Evolutionary conservation across 1,139 yeast species (phyloP), one percentile per base, ranked within the genome.

Genomic region (Geotrichum restrictum): DNA sequence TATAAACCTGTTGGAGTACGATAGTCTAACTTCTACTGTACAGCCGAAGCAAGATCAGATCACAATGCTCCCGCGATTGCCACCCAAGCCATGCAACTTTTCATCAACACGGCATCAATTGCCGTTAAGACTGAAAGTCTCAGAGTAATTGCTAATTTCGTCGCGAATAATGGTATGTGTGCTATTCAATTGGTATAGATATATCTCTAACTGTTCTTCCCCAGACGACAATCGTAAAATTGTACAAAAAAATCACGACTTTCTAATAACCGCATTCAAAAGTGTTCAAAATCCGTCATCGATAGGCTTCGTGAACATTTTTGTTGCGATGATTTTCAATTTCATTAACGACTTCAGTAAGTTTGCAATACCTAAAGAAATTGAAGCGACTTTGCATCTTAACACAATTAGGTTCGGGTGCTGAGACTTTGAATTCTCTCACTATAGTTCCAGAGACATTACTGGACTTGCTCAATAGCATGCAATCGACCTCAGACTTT

Each of bases 81-180:
- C 1, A 19, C 27, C 14, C 33, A 14, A 27, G 53, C 45, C 5
- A 49, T 52, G 53, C 32, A 41, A 13, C 36, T 40, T 5, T 43
- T 46, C 31, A 4, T 21, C 24, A 2, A 11, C n/a, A 31, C 42
- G n/a, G 32, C 14, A 14, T 19, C 45, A 2, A 32, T 33, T 24
- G 33, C 14, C 2, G n/a, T 51, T 13, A 42, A 45, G 11, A 22
- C 34, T 16, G 32, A 29, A 13, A 43, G 45, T 11, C 44, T 60
- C 18, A 48, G 59, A 18, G 56, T 60, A 3, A 45, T 60, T 16
- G 63, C 60, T 13, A 60, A 60, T 42, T 48, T 58, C 11, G 57
- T 59, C 16, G 59, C 60, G 24, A 59, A 60, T 29, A 44, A 52
- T 41, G 57, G 60, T 57, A 37, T 11, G 57, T 54, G 21, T 11